Evolutionary conservation across 164 flowering plant genomes (phyloP), one percentile per base, ranked within the genome.

Genomic region (Macadamia integrifolia): DNA sequence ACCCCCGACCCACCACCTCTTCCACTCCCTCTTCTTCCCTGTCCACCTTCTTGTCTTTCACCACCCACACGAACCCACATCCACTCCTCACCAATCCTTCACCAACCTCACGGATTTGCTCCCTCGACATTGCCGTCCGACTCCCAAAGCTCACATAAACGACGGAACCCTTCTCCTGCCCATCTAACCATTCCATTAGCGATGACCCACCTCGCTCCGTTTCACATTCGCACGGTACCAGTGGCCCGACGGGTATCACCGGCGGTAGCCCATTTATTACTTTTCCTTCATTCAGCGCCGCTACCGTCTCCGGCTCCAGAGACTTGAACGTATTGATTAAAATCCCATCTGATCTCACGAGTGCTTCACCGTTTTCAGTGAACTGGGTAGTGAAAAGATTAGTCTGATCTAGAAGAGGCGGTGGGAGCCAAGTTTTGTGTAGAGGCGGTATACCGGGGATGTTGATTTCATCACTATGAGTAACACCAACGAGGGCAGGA

Each of bases 31-130:
- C 68, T 6, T 72, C 78, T 12, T 80, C 81, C 42, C 53, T 58
- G 55, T 78, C 81, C 1, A 77, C 81, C 57, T 55, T 72, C 31
- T 58, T 71, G 3, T 44, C 63, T 49, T 78, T 78, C 55, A 50
- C 55, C 55, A 50, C 55, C 55, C 55, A 50, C 55, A 50, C 3
- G 13, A 50, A 50, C 55, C 35, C 76, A 46, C 57, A 78, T 76
- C 85, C 83, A 78, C 79, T 76, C 28, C 31, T 61, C 35, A 42
- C 72, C 23, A 80, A 42, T 14, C 80, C 83, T 0, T 66, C 40
- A 1, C 62, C 75, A 64, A 80, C 57, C 48, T 82, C 86, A 64
- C 70, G 65, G 1, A 73, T 72, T 62, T 80, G 86, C 32, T 69
- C 80, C 31, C 57, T 50, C 55, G 55, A 50, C 23, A 23, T 23